Base-by-base conservation (phyloP, 1,284 basidiomycete species). In the Fistulina hepatica region DNA sequence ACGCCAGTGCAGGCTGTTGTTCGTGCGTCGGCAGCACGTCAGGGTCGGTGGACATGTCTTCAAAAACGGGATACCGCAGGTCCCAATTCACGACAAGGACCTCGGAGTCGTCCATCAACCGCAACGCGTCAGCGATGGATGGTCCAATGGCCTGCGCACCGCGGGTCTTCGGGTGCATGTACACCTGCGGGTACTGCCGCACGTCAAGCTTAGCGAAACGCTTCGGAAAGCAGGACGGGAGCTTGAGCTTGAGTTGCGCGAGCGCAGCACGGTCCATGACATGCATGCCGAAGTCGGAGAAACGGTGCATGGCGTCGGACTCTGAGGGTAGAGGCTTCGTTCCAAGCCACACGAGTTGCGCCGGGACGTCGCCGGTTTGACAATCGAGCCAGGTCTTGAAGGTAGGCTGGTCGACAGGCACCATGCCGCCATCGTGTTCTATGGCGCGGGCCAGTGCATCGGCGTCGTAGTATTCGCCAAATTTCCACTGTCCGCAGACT, bases 41-140 rank as follows among this genome's bases (percentile, higher is more conserved):
- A n/a, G n/a, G n/a, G n/a, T n/a, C n/a, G n/a, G n/a, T n/a, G 28
- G 3, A 4, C 3, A 16, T 9, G 11, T 11, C 9, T 10, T 13
- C 10, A 37, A 64, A 65, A 41, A 68, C 52, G 0, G 64, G 57
- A 44, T 62, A 47, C 4, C 64, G 67, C 19, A 71, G 51, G 43
- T 65, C 61, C 56, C 67, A 72, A 38, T 66, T 58, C 19, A 74
- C 40, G 21, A 68, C 42, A 31, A 71, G 56, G 9, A 71, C 59
- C 11, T 64, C 54, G 11, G 58, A 45, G 20, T 50, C 44, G 9
- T 13, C 6, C 19, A 10, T 15, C 11, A 8, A 36, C n/a, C n/a
- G n/a, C n/a, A n/a, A n/a, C 33, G 22, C 40, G 34, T 7, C 39
- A 30, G 13, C 38, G 34, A 31, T 16, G 10, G 28, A 13, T 9